Base-by-base conservation (phyloP, 768 basidiomycete genomes). In the Butyriboletus loyo region DNA sequence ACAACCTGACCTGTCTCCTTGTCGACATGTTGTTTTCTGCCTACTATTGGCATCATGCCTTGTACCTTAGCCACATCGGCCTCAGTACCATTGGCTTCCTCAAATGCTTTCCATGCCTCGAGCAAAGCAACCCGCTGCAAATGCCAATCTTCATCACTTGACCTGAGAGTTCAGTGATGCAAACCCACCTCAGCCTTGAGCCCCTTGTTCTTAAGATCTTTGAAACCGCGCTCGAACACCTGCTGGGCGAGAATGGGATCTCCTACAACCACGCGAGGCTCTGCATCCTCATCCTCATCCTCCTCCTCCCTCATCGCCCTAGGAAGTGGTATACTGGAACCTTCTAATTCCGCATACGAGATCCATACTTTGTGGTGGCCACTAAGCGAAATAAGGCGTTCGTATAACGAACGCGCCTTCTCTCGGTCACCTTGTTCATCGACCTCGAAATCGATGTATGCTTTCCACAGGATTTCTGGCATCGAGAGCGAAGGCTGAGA, bases 351-450 rank as follows among this genome's bases (percentile, higher is more conserved):
- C 0, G 96, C 96, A 69, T 87, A 98, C 48, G 93, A 86, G 50
- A 97, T 91, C 93, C 94, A 98, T 19, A 96, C 93, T 72, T 98
- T 98, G 72, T 93, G 89, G 66, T 98, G 95, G 4, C 91, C 91
- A 57, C 92, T 96, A 44, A 89, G 76, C 30, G 81, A 73, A 43
- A 97, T 77, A 19, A 98, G 79, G 19, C 94, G 83, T 72, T 98
- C 95, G 67, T 97, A 98, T 36, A 98, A 67, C 7, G 78, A 77
- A n/a, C 96, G 78, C 2, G 90, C 87, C 15, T 82, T 79, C 52
- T 89, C 89, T 36, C 92, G 83, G 58, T 98, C 94, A 60, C 93
- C 93, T 32, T 71, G 70, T 69, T 97, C 93, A 54, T 91, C 89
- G 51, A 87, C 84, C 72, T 98, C 96, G 61, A 97, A 97, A 70